phyloP scores from a whole-genome alignment of 2,329 filamentous ascomycete species.

The Endoconidiophora laricicola region DNA sequence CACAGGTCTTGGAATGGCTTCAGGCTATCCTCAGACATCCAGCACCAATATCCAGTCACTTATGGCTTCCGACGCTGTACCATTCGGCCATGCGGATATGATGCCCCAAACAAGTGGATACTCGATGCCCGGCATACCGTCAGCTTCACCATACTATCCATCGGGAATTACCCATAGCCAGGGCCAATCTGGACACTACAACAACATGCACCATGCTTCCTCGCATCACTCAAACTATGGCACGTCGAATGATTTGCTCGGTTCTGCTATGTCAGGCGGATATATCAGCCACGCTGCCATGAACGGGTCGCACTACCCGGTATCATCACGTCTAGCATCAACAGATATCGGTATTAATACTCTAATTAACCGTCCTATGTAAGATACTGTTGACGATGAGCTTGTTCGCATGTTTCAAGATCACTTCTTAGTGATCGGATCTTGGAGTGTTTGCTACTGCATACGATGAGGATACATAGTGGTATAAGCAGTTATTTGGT shows the following conservation, averaged over 20 bases:
- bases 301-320: no score
- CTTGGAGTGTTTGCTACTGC: no score
- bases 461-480: no score
- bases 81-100: not conserved
- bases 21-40: constrained; percentile 16
- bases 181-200: not conserved
- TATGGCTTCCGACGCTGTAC: constrained; percentile 1
- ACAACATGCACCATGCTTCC: not conserved
- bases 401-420: no score
- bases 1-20: not conserved
- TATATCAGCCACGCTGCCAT: no score
- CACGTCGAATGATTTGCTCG: not conserved
- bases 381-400: not conserved
- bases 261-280: no score
- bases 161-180: not conserved
- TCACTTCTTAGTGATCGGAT: not conserved
- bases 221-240: not conserved
- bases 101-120: constrained; percentile 2
- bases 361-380: constrained; percentile 33
- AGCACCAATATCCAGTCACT: constrained; percentile 15
- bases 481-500: no score
- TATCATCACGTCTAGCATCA: constrained; percentile 27
- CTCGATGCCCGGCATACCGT: constrained; percentile 1
- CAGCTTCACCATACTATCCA: not conserved
- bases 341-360: constrained; percentile 45